Evolutionary conservation across 495 filamentous ascomycete species (phyloP).

Genomic region (Evansstolkia leycettana): DNA sequence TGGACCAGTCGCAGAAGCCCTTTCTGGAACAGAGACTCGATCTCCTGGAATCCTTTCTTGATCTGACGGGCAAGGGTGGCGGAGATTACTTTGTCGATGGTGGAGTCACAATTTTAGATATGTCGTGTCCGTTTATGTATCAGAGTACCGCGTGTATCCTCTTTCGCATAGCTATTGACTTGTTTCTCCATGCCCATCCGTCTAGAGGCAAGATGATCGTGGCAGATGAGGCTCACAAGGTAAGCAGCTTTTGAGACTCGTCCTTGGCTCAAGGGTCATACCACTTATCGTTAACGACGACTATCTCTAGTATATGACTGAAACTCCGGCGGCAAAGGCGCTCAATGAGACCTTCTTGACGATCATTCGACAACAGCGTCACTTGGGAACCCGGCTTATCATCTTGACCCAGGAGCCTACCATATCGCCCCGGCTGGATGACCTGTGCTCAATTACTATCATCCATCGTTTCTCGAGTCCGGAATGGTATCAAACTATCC

Average conservation of each 20-base stretch:
- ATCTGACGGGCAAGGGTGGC: conserved; percentile 4
- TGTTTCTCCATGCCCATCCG: conserved; percentile 44
- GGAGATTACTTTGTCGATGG: conserved; percentile 28
- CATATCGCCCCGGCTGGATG: conserved; percentile 53
- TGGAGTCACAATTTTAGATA: conserved; percentile 56
- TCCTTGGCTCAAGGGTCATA: too few species aligned
- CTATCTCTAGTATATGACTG: conserved; percentile 41
- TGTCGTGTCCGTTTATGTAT: conserved; percentile 60
- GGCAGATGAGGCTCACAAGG: conserved; percentile 49
- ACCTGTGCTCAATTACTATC: conserved; percentile 57
- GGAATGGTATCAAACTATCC: conserved; percentile 49
- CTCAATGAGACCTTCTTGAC: conserved; percentile 54
- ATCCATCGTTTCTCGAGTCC: conserved; percentile 67
- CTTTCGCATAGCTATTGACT: conserved; percentile 51
- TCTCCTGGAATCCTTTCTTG: conserved; percentile 33
- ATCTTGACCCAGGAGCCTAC: conserved; percentile 74
- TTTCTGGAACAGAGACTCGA: conserved; percentile 27
- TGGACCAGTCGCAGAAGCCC: conserved; percentile 15
- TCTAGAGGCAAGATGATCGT: conserved; percentile 38
- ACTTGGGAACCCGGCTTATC: conserved; percentile 51
- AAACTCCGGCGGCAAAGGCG: conserved; percentile 8
- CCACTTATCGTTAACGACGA: too few species aligned
- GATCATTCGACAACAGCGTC: conserved; percentile 60
- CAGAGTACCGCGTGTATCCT: conserved; percentile 49
- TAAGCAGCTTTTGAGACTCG: too few species aligned